These are phyloP conservation scores for Plectranthus barbatus DNA, from an alignment of 257 asterid genomes.

Conservation along the genomic window DNA sequence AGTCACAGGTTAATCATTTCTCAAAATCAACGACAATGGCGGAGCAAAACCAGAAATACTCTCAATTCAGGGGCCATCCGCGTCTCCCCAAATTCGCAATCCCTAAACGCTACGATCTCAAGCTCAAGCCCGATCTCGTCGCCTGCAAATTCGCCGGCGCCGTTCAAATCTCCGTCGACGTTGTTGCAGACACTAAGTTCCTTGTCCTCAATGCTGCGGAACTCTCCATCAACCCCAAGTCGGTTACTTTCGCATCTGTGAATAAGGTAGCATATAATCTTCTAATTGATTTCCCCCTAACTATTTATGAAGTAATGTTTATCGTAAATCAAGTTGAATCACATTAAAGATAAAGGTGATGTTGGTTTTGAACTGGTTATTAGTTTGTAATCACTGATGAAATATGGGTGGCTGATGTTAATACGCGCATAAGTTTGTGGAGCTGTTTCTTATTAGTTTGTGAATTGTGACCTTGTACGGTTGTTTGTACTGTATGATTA, in stretches of 20 bases:
- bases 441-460: neutral
- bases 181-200: conserved; percentile 57
- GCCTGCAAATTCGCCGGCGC: conserved; percentile 80
- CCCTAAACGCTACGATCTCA: conserved; percentile 77
- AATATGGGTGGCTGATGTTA: neutral
- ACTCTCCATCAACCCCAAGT: conserved; percentile 45
- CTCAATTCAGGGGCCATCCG: conserved; percentile 70
- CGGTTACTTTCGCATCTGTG: conserved; percentile 47
- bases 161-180: conserved; percentile 57
- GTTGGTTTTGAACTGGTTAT: neutral
- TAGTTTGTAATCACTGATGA: neutral
- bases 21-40: conserved; percentile 46
- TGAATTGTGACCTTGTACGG: neutral
- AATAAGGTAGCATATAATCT: conserved; percentile 30
- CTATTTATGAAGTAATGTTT: neutral
- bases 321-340: neutral
- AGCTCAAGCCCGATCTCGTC: conserved; percentile 68
- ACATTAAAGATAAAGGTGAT: neutral
- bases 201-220: conserved; percentile 87
- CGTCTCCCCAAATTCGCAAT: conserved; percentile 82
- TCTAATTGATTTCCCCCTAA: neutral
- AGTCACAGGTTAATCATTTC: too few species aligned
- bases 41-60: conserved; percentile 32
- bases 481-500: neutral
- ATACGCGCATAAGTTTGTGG: neutral